Base-by-base conservation (phyloP, 805 yeast species). In the Barnettozyma salicaria region DNA sequence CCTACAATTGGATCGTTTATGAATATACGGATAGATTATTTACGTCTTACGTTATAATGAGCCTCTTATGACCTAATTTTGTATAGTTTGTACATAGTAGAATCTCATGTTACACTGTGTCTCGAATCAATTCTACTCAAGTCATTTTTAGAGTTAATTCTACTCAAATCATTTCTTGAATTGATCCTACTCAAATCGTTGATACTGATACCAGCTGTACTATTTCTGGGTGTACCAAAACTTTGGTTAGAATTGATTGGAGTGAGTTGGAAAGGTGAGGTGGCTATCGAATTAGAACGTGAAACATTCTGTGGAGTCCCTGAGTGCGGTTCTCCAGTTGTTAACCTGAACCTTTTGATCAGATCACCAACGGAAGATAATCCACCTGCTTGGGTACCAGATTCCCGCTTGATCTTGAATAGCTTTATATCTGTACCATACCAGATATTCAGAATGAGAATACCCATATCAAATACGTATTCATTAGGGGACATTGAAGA, bases 311-410 rank as follows among this genome's bases (percentile, higher is more conserved):
- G n/a, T n/a, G n/a, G n/a, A n/a, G n/a, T n/a, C n/a, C n/a, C n/a
- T n/a, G n/a, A 45, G 18, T 4, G 50, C 42, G 34, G 57, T 55
- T 56, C 41, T 10, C 24, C 14, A 12, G 37, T 21, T 9, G 32
- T 55, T 30, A 65, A 46, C 40, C 63, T 59, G 22, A 66, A 57
- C 36, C 59, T 56, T 34, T 55, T 63, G 49, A 67, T 47, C 33
- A 67, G 55, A 8, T 64, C 64, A 5, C 63, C 58, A 56, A 65
- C 58, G 41, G 65, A 69, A 18, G 64, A 52, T 11, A 66, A 52
- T 6, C 76, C 71, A 19, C 61, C 67, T 27, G 57, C 64, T 22
- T 58, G 59, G n/a, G 54, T 59, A 5, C 58, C 56, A 11, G 31
- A 6, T 13, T 38, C 32, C 31, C 58, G 63, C 42, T 60, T 64